Evolutionary conservation across 257 asterid genomes (phyloP).

Genomic region (Primulina tabacum): DNA sequence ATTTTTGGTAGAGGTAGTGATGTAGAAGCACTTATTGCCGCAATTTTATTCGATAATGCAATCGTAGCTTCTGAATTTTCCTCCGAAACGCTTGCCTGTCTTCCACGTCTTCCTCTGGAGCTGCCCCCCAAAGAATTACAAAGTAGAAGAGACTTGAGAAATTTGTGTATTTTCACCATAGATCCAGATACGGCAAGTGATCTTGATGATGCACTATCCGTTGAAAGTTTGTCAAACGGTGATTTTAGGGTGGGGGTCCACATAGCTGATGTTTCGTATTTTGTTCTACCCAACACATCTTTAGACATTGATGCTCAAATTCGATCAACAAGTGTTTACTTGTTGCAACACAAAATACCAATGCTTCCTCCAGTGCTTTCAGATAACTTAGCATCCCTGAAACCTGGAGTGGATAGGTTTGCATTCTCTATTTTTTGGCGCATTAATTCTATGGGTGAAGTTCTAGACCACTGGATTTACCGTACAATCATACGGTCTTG

Average conservation of each 20-base stretch:
- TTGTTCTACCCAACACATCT: conserved; percentile 70
- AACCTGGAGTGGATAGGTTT: conserved; percentile 83
- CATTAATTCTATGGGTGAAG: conserved; percentile 62
- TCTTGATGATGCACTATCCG: conserved; percentile 89
- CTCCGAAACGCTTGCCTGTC: conserved; percentile 54
- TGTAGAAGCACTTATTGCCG: conserved; percentile 71
- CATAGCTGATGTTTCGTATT: conserved; percentile 81
- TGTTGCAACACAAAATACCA: conserved; percentile 44
- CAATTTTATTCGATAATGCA: conserved; percentile 73
- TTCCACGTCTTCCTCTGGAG: conserved; percentile 63
- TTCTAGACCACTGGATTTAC: conserved; percentile 74
- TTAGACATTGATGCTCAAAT: conserved; percentile 62
- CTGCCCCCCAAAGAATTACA: conserved; percentile 57
- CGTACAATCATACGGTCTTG: conserved; percentile 74
- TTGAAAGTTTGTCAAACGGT: conserved; percentile 49
- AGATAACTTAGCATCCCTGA: conserved; percentile 77
- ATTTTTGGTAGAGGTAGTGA: conserved; percentile 82
- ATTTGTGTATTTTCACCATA: conserved; percentile 66
- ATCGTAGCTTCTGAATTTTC: conserved; percentile 68
- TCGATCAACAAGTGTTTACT: conserved; percentile 50
- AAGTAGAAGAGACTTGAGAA: conserved; percentile 59
- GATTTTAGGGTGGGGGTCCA: conserved; percentile 80
- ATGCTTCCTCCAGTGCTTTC: conserved; percentile 68
- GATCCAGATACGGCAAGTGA: conserved; percentile 85
- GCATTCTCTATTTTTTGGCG: conserved; percentile 85